A percentile compares a stretch with the other conserved stretches of the same genome.
These are phyloP conservation scores for Neurospora sp. DNA, from an alignment of 495 filamentous ascomycete genomes.

Conservation along the genomic window DNA sequence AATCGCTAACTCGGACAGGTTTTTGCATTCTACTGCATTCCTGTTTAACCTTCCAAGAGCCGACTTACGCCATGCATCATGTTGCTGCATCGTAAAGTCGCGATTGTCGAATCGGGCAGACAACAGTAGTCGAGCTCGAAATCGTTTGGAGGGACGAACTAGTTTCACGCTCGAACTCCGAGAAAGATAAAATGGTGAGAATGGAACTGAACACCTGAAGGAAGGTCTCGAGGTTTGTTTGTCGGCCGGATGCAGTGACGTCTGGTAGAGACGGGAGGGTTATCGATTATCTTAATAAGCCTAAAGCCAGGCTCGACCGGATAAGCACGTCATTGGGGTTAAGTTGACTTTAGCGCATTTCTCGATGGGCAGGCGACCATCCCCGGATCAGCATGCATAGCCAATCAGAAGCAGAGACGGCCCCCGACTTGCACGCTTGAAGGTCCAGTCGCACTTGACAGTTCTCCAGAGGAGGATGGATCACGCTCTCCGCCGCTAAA, in stretches of 20 bases:
- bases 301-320: neutral
- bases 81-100: neutral
- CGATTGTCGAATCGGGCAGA: neutral
- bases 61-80: neutral
- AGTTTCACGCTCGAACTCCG: neutral
- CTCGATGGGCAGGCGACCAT: neutral
- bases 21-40: neutral
- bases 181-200: neutral
- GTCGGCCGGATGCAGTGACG: neutral
- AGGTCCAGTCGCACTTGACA: neutral
- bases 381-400: neutral
- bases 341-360: neutral
- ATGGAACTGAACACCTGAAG: neutral
- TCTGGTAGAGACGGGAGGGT: neutral
- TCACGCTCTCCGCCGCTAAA: neutral
- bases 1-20: neutral
- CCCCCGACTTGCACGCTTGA: neutral
- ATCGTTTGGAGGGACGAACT: neutral
- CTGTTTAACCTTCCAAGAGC: neutral
- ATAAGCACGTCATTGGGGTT: neutral
- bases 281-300: neutral
- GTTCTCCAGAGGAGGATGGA: neutral
- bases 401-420: neutral
- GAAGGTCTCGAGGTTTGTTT: neutral
- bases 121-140: neutral